Evolutionary conservation across 2,329 filamentous ascomycete species (phyloP).

Genomic region (Aspergillus arachidicola): DNA sequence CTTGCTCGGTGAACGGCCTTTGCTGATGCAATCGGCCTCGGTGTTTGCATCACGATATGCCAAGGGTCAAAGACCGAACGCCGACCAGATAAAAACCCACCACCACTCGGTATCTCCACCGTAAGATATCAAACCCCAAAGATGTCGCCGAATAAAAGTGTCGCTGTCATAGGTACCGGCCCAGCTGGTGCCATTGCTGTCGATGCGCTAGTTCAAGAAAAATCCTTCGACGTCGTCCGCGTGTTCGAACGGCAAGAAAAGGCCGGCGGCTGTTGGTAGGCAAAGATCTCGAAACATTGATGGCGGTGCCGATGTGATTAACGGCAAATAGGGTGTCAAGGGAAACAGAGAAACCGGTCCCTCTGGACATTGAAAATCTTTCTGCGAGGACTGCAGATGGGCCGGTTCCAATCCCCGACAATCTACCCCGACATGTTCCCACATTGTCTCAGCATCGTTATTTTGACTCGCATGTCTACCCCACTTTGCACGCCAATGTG

Average conservation of each 20-base stretch:
- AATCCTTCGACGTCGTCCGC: constrained; percentile 60
- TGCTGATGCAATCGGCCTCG: constrained; percentile 16
- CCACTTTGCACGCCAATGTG: constrained; percentile 68
- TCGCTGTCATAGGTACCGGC: constrained; percentile 65
- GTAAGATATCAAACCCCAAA: background rate
- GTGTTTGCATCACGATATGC: constrained; percentile 11
- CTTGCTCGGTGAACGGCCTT: constrained; percentile 1
- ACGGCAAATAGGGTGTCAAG: constrained; percentile 32
- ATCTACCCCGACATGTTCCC: constrained; percentile 51
- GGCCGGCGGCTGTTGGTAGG: constrained; percentile 64
- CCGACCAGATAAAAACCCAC: background rate
- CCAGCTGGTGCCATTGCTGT: constrained; percentile 63
- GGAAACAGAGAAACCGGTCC: constrained; percentile 39
- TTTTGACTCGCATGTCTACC: constrained; percentile 62
- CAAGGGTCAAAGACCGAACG: background rate
- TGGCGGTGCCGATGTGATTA: background rate
- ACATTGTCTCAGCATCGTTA: constrained; percentile 52
- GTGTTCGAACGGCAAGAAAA: constrained; percentile 65
- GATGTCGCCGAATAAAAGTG: constrained; percentile 35
- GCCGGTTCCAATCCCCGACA: constrained; percentile 50
- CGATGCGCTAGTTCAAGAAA: constrained; percentile 62
- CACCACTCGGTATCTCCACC: background rate
- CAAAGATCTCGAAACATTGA: background rate
- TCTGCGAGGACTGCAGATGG: constrained; percentile 55
- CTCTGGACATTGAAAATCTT: constrained; percentile 52